Conservation (phyloP, 768 basidiomycete genomes). For the Psilocybe tampanensis region DNA sequence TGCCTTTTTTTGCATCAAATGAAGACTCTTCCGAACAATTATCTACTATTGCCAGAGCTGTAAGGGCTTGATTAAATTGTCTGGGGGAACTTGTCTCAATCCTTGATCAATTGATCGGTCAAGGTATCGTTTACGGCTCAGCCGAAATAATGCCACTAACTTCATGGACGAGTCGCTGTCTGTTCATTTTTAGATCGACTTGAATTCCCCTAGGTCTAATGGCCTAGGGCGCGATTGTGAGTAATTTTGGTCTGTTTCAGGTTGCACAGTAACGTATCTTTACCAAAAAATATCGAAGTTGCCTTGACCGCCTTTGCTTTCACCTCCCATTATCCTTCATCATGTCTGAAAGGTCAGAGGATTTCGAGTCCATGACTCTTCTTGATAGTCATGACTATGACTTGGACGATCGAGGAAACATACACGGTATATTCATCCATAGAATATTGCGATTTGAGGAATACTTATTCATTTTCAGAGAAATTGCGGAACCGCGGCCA, state of each 20-base stretch:
- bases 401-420: background rate
- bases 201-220: too few species aligned
- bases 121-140: background rate
- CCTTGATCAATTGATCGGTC: background rate
- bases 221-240: too few species aligned
- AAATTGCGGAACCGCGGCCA: background rate
- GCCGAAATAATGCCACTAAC: background rate
- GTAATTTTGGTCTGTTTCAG: too few species aligned
- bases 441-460: background rate
- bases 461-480: background rate
- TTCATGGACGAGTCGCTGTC: background rate
- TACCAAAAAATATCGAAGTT: too few species aligned
- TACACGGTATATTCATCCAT: background rate
- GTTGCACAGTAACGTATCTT: too few species aligned
- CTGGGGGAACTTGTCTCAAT: background rate
- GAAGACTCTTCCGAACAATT: background rate
- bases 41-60: background rate
- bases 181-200: too few species aligned
- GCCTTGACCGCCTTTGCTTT: background rate
- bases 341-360: slow-evolving; percentile 8
- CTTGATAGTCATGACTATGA: slow-evolving; percentile 16
- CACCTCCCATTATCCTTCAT: background rate
- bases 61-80: background rate
- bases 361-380: slow-evolving; percentile 18
- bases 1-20: background rate